A percentile compares a stretch with the other conserved stretches of the same genome.
These are phyloP conservation scores for Neofusicoccum kwambonambiense DNA, from an alignment of 2,329 filamentous ascomycete species.

Conservation along the genomic window DNA sequence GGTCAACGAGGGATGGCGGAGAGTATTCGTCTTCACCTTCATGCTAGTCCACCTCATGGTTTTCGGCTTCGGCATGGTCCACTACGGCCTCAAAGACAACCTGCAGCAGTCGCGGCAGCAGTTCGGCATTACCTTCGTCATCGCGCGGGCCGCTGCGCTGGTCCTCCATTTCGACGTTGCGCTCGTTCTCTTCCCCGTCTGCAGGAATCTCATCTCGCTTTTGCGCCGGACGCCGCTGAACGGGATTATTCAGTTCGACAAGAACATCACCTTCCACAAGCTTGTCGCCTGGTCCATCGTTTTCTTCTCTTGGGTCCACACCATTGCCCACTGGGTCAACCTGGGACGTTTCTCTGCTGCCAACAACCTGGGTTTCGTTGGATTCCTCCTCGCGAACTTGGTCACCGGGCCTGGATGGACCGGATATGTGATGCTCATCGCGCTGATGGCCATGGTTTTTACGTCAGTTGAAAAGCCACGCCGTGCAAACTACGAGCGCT, in stretches of 20 bases:
- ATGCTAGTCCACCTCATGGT: slow-evolving; percentile 71
- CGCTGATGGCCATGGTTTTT: slow-evolving; percentile 73
- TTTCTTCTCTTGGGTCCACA: slow-evolving; percentile 85
- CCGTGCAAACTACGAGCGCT: slow-evolving; percentile 80
- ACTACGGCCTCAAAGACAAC: slow-evolving; percentile 66
- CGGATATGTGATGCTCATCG: slow-evolving; percentile 79
- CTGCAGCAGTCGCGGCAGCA: slow-evolving; percentile 55
- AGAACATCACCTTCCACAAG: slow-evolving; percentile 88
- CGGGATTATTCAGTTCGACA: slow-evolving; percentile 84
- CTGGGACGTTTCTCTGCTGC: slow-evolving; percentile 73
- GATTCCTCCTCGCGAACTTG: slow-evolving; percentile 75
- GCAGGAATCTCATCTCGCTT: slow-evolving; percentile 79
- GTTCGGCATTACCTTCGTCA: slow-evolving; percentile 74
- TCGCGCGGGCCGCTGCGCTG: slow-evolving; percentile 72
- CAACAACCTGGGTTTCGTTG: slow-evolving; percentile 74
- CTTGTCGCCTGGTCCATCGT: slow-evolving; percentile 83
- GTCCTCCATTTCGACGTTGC: slow-evolving; percentile 80
- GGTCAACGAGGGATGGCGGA: slow-evolving; percentile 81
- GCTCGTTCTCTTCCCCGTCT: slow-evolving; percentile 77
- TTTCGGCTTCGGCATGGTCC: slow-evolving; percentile 76
- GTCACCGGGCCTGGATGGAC: slow-evolving; percentile 80
- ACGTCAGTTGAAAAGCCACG: slow-evolving; percentile 77
- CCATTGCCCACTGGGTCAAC: slow-evolving; percentile 84
- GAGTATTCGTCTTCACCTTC: slow-evolving; percentile 79
- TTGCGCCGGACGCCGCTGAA: slow-evolving; percentile 78